Conservation (phyloP, 2,329 filamentous ascomycete genomes). For the Aspergillus pseudoterreus region DNA sequence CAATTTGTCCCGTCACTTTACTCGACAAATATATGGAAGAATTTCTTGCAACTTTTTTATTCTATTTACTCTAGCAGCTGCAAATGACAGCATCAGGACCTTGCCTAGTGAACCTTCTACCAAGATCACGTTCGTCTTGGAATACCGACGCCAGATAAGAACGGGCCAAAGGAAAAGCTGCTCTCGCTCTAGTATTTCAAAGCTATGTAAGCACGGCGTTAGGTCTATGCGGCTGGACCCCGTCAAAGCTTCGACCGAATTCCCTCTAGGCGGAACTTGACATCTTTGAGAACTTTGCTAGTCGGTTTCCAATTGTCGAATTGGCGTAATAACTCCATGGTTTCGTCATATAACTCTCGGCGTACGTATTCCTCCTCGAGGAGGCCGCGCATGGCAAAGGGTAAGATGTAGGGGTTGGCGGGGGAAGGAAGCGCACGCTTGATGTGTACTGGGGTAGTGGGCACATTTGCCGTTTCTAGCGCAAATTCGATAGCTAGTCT, state of each 20-base stretch:
- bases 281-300: slow-evolving; percentile 89
- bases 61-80: no score
- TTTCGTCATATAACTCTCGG: slow-evolving; percentile 72
- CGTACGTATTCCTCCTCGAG: slow-evolving; percentile 89
- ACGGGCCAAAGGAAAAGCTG: no score
- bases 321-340: slow-evolving; percentile 71
- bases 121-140: no score
- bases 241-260: slow-evolving; percentile 74
- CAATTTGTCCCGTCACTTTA: no score
- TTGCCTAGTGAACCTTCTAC: no score
- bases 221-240: background rate
- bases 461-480: slow-evolving; percentile 63
- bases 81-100: no score
- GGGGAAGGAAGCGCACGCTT: slow-evolving; percentile 44
- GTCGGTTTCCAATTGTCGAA: slow-evolving; percentile 92
- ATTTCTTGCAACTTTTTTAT: no score
- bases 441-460: slow-evolving; percentile 48
- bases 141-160: no score
- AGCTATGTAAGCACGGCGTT: background rate
- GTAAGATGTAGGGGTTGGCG: slow-evolving; percentile 83
- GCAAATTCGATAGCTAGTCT: slow-evolving; percentile 68
- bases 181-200: background rate
- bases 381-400: slow-evolving; percentile 92
- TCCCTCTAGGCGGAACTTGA: slow-evolving; percentile 89
- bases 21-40: no score